These are phyloP conservation scores for Paraglomus brasilianum DNA, from an alignment of 192 early-diverging fungal species.

Conservation along the genomic window DNA sequence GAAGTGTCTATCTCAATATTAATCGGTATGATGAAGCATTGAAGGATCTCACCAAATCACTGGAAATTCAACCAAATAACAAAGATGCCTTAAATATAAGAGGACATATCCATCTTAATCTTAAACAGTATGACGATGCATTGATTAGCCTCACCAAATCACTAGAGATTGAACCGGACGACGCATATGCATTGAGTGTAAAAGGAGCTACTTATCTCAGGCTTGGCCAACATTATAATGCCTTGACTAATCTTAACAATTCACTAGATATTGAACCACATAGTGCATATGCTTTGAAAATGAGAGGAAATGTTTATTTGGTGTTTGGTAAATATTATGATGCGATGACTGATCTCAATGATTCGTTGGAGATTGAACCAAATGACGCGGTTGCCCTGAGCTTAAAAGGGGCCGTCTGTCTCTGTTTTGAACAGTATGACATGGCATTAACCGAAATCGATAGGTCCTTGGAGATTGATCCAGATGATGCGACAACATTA, in stretches of 20 bases:
- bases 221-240: background rate
- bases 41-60: slow-evolving; percentile 17
- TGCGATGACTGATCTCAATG: no score
- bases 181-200: slow-evolving; percentile 5
- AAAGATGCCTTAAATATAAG: slow-evolving; percentile 18
- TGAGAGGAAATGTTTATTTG: no score
- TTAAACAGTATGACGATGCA: slow-evolving; percentile 15
- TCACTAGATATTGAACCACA: background rate
- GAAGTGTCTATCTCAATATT: slow-evolving; percentile 15
- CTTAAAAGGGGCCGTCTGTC: no score
- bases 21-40: slow-evolving; percentile 24
- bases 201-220: background rate
- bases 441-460: slow-evolving; percentile 1
- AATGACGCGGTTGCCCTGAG: no score
- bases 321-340: no score
- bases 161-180: background rate
- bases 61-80: slow-evolving; percentile 11
- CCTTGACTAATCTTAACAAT: background rate
- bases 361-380: no score
- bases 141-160: slow-evolving; percentile 2
- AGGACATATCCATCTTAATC: slow-evolving; percentile 11
- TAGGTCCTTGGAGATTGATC: background rate
- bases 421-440: no score
- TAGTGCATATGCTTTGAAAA: no score
- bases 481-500: slow-evolving; percentile 19